Evolutionary conservation across 768 basidiomycete genomes (phyloP).

Genomic region (Boletus rubropictus): DNA sequence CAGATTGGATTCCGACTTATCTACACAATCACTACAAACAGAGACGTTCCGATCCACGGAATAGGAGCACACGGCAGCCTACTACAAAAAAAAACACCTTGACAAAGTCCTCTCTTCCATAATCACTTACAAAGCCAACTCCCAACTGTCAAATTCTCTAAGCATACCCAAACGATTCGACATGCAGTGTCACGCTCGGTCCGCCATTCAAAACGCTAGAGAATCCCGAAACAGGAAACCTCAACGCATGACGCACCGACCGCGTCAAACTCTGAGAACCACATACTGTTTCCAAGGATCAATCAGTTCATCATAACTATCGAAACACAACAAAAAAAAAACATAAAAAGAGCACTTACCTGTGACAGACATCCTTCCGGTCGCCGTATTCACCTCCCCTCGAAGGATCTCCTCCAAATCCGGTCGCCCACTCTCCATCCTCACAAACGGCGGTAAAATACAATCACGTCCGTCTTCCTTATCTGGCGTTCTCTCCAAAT

Average conservation of each 20-base stretch:
- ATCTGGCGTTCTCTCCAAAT: conserved; percentile 17
- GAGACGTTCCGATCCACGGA: too few species aligned
- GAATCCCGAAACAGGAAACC: conserved; percentile 30
- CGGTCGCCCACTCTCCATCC: conserved; percentile 37
- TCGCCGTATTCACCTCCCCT: conserved; percentile 32
- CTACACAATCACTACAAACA: too few species aligned
- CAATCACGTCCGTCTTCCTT: conserved; percentile 9
- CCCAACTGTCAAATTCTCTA: too few species aligned
- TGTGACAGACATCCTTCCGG: conserved; percentile 42
- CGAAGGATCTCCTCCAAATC: conserved; percentile 35
- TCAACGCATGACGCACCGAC: conserved; percentile 37
- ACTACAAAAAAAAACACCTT: too few species aligned
- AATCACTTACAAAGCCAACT: too few species aligned
- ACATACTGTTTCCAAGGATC: conserved; percentile 35
- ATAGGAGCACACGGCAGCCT: too few species aligned
- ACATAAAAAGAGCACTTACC: too few species aligned
- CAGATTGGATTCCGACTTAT: too few species aligned
- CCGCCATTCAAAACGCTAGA: conserved; percentile 29
- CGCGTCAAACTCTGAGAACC: conserved; percentile 39
- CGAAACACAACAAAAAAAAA: too few species aligned
- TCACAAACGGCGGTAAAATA: conserved; percentile 18
- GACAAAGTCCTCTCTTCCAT: too few species aligned
- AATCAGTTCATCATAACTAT: too few species aligned
- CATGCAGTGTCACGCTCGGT: conserved; percentile 34
- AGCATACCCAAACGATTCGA: conserved; percentile 40